Base-by-base conservation (phyloP, 192 early-diverging fungal species). In the Entomortierella beljakovae region DNA sequence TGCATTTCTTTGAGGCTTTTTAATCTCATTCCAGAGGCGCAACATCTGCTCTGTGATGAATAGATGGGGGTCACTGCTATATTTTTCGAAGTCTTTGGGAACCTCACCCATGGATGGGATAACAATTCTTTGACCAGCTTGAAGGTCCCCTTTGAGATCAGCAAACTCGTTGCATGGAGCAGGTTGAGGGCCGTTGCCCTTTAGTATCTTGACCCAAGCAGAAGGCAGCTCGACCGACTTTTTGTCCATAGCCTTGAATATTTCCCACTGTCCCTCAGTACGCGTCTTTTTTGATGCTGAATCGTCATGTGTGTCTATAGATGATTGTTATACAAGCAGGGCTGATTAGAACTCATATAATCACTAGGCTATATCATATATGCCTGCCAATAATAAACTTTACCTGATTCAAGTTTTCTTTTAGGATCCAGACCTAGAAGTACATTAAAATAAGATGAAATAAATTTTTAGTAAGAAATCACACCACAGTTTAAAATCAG, bases 21-120 rank as follows among this genome's bases (percentile, higher is more conserved):
- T 9, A 43, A 43, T 43, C 42, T 43, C 42, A 9, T 13, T 13
- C 18, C 42, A 43, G 9, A 9, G 9, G 42, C 42, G 9, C 42
- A 72, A 46, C 70, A 72, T 72, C 31, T 72, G 61, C 23, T 72
- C 61, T 11, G 72, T 75, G 57, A 75, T 57, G 6, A 75, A 64
- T 52, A 75, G 49, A 37, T 22, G 53, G 29, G 6, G n/a, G 16
- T 13, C 40, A 46, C 28, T 34, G 6, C 58, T 31, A 26, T 61
- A 9, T 6, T 2, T 3, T 61, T 38, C 11, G 7, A 55, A 28
- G 6, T 61, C 58, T 25, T 61, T 61, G 40, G 58, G 58, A 22
- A 10, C 15, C 46, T 58, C 46, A 38, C 66, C 66, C 37, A 68
- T 49, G 59, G 32, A 50, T 56, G 57, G 57, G 10, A 68, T 52